Percentiles rank a stretch among this genome's conserved stretches.
phyloP scores from a whole-genome alignment of 306 rosid species.

The Herpetospermum pedunculosum region DNA sequence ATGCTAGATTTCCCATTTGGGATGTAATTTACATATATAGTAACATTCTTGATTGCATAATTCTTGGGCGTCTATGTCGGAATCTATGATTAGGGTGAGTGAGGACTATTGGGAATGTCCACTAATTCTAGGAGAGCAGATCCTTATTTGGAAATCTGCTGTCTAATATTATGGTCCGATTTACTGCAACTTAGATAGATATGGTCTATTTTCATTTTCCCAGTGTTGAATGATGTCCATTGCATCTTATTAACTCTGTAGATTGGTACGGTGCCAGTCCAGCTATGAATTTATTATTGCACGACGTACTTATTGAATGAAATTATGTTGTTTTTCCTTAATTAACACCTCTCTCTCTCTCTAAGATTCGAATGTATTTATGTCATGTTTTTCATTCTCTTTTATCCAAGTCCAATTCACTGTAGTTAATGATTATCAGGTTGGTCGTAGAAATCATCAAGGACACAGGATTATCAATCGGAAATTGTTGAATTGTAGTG shows the following conservation, averaged over 20 bases:
- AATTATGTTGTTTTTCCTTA: not conserved
- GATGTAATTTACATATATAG: not conserved
- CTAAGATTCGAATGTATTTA: not conserved
- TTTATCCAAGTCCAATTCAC: not conserved
- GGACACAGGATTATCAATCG: constrained; percentile 9
- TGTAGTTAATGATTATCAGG: constrained; percentile 11
- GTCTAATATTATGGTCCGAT: not conserved
- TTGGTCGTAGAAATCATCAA: constrained; percentile 17
- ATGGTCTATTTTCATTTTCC: not conserved
- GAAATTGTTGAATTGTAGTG: constrained; percentile 12
- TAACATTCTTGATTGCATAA: not conserved
- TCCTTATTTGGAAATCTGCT: not conserved
- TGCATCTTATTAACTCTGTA: not conserved
- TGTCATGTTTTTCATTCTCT: not conserved
- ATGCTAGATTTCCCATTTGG: not conserved
- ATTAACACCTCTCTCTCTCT: not conserved
- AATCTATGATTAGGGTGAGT: not conserved
- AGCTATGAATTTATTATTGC: not conserved
- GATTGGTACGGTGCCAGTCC: not conserved
- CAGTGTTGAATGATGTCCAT: not conserved
- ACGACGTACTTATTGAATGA: not conserved
- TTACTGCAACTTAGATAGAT: not conserved
- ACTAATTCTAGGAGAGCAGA: not conserved
- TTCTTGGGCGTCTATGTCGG: not conserved
- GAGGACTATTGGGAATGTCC: not conserved